phyloP scores from a whole-genome alignment of 352 stramenopile species.

The Pilasporangium apinafurcum region DNA sequence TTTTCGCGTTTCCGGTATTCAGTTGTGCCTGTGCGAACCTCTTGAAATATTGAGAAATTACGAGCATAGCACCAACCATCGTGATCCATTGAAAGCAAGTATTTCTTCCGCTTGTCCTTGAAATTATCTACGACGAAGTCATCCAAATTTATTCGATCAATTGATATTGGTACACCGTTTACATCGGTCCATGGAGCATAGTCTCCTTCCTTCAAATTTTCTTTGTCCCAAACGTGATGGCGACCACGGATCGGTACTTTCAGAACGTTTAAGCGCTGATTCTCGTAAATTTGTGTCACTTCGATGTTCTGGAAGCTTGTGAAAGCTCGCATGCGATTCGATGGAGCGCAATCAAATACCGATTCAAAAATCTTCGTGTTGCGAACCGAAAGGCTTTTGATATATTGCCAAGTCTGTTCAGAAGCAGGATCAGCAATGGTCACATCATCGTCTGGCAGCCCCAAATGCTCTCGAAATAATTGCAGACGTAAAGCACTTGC shows the following conservation, averaged over 20 bases:
- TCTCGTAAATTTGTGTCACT: conserved; percentile 84
- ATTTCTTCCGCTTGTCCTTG: conserved; percentile 75
- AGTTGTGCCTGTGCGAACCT: conserved; percentile 70
- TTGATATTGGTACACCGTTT: conserved; percentile 75
- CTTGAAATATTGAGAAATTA: conserved; percentile 86
- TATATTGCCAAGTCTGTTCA: conserved; percentile 59
- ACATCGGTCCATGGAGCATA: conserved; percentile 84
- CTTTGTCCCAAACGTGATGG: conserved; percentile 64
- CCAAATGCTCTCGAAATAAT: conserved; percentile 79
- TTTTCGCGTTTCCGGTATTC: conserved; percentile 78
- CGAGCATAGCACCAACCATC: conserved; percentile 83
- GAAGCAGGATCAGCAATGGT: conserved; percentile 47
- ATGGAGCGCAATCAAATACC: conserved; percentile 82
- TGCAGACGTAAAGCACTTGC: conserved; percentile 67
- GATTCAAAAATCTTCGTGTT: conserved; percentile 80
- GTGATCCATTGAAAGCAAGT: conserved; percentile 81
- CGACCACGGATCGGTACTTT: conserved; percentile 51
- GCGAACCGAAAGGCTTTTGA: conserved; percentile 38
- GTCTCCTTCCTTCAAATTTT: conserved; percentile 76
- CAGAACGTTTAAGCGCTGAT: conserved; percentile 81
- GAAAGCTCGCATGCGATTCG: conserved; percentile 76
- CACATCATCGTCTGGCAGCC: conserved; percentile 49
- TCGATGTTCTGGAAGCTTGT: conserved; percentile 70
- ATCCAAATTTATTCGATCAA: conserved; percentile 64
- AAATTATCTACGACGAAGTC: conserved; percentile 77